phyloP scores from a whole-genome alignment of 1,284 basidiomycete genomes.

The Athelia psychrophila region DNA sequence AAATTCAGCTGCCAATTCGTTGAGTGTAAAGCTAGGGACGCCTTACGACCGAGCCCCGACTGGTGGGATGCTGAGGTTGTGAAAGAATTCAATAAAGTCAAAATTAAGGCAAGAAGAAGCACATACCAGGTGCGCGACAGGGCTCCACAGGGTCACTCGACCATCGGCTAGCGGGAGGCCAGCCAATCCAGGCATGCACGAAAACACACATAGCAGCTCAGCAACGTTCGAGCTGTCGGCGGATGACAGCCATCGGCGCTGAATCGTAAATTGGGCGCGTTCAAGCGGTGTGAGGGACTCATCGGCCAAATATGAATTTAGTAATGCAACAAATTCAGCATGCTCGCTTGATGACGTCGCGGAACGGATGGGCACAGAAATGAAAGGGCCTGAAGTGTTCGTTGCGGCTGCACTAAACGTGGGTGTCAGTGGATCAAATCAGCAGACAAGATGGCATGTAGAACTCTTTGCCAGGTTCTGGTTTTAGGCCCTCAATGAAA shows the following conservation, averaged over 20 bases:
- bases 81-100: neutral
- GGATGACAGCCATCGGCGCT: neutral
- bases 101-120: neutral
- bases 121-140: neutral
- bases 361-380: neutral
- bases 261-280: neutral
- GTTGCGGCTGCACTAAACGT: neutral
- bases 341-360: neutral
- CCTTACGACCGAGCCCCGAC: neutral
- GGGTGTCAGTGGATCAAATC: neutral
- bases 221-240: neutral
- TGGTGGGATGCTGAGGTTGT: neutral
- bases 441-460: neutral
- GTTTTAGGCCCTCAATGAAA: neutral
- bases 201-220: neutral
- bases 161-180: neutral
- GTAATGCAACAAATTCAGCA: neutral
- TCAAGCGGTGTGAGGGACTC: neutral
- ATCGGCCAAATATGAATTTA: neutral
- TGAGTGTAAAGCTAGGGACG: neutral
- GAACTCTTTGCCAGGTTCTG: neutral
- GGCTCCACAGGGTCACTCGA: neutral
- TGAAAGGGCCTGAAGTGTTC: neutral
- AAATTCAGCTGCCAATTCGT: too few species aligned
- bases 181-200: neutral